phyloP scores from a whole-genome alignment of 768 basidiomycete genomes.

The Epithele typhae region DNA sequence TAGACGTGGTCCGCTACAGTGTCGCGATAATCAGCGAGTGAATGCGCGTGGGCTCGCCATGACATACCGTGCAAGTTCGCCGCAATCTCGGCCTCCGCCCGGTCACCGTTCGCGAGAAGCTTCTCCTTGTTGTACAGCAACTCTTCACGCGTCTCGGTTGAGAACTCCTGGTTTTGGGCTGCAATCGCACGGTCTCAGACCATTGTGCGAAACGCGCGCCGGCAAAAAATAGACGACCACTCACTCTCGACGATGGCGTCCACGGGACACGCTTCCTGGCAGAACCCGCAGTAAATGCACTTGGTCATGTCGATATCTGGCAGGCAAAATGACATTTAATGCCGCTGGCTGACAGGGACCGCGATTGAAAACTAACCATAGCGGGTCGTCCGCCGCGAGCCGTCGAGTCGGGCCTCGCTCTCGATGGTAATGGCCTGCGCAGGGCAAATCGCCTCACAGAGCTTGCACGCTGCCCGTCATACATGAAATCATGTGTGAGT shows the following conservation, averaged over 20 bases:
- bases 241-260: constrained; percentile 98
- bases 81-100: constrained; percentile 96
- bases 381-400: constrained; percentile 94
- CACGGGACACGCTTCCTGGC: constrained; percentile 98
- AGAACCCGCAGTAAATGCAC: constrained; percentile 99
- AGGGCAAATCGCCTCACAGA: constrained; percentile 98
- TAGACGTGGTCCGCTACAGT: constrained; percentile 80
- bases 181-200: too few relatives aligned
- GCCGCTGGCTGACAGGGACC: constrained; percentile 7
- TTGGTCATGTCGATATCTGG: constrained; percentile 99
- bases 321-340: neutral
- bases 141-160: constrained; percentile 97
- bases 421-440: constrained; percentile 99
- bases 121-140: constrained; percentile 99
- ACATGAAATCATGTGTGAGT: constrained; percentile 2
- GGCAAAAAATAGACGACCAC: constrained; percentile 21
- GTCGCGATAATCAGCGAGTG: constrained; percentile 11
- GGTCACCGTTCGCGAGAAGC: constrained; percentile 91
- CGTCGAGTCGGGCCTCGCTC: constrained; percentile 93
- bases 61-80: constrained; percentile 76
- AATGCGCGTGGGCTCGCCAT: neutral
- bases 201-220: too few relatives aligned
- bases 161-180: constrained; percentile 98
- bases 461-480: constrained; percentile 79
- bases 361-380: constrained; percentile 56